These are phyloP conservation scores for Pleurotus djamor DNA, from an alignment of 768 basidiomycete species.

Conservation along the genomic window DNA sequence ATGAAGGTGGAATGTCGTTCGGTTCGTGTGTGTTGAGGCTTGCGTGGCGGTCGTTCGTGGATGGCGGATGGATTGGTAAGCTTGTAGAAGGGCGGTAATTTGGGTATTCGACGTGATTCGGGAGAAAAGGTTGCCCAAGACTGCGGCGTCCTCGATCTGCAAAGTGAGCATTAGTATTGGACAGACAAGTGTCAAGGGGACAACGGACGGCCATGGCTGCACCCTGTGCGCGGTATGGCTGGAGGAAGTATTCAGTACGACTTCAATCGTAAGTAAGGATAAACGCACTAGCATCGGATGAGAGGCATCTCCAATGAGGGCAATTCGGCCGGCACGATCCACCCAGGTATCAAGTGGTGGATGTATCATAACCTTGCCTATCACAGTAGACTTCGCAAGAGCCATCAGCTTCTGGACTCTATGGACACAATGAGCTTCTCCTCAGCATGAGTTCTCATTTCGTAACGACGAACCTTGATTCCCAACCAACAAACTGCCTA, in stretches of 20 bases:
- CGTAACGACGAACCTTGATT: constrained; percentile 31
- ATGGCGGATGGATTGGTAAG: constrained; percentile 52
- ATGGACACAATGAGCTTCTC: not conserved
- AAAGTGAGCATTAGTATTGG: not conserved
- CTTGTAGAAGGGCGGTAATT: constrained; percentile 42
- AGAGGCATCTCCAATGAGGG: constrained; percentile 49
- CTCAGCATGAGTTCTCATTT: not conserved
- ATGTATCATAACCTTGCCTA: constrained; percentile 46
- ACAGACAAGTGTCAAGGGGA: not conserved
- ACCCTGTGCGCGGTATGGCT: constrained; percentile 57
- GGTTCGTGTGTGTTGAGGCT: constrained; percentile 45
- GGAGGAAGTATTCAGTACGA: not conserved
- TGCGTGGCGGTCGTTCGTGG: constrained; percentile 49
- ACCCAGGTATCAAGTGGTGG: constrained; percentile 47
- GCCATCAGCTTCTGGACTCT: constrained; percentile 43
- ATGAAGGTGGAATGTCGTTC: constrained; percentile 51
- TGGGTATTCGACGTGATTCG: constrained; percentile 39
- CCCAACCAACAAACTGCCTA: constrained; percentile 42
- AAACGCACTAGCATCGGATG: constrained; percentile 53
- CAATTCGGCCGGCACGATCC: constrained; percentile 36
- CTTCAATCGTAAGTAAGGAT: not conserved
- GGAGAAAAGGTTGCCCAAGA: constrained; percentile 50
- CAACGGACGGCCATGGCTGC: constrained; percentile 47
- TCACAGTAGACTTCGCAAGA: constrained; percentile 37
- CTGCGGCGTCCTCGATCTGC: constrained; percentile 51